Evolutionary conservation across 2,329 filamentous ascomycete genomes (phyloP).

Genomic region (Talaromyces sp.): DNA sequence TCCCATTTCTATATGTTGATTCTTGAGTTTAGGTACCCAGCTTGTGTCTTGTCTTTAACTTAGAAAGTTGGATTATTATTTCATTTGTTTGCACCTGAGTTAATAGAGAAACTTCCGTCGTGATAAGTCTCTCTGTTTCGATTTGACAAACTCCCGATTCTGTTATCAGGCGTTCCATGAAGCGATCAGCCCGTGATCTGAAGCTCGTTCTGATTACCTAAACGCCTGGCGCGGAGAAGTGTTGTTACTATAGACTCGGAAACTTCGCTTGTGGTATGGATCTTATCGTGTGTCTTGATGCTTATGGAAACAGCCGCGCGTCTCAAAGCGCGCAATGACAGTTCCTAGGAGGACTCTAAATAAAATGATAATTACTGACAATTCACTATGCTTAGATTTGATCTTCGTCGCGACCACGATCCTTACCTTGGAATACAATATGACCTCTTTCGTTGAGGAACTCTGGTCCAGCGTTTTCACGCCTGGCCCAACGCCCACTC

Average conservation of each 20-base stretch:
- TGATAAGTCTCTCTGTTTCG: not conserved
- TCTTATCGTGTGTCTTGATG: not conserved
- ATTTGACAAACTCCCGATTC: not conserved
- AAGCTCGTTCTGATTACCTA: not conserved
- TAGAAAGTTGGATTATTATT: not conserved
- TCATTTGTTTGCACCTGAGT: not conserved
- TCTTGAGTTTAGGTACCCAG: not conserved
- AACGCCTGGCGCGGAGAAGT: not conserved
- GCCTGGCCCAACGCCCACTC: slow-evolving; percentile 79
- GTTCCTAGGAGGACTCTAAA: not conserved
- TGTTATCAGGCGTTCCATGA: not conserved
- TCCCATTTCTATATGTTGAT: slow-evolving; percentile 17
- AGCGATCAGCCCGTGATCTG: not conserved
- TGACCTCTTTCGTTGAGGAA: slow-evolving; percentile 57
- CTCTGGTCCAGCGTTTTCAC: slow-evolving; percentile 93
- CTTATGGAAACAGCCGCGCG: not conserved
- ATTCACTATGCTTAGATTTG: not conserved
- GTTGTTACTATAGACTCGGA: not conserved
- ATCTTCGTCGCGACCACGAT: not conserved
- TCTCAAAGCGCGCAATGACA: not conserved
- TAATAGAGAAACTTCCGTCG: slow-evolving; percentile 17
- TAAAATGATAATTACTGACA: not conserved
- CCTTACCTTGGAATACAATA: not conserved
- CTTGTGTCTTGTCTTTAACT: not conserved
- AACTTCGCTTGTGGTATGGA: not conserved